Percentiles rank a stretch among this genome's conserved stretches.
Conservation (phyloP, 192 early-diverging fungal genomes). For the Backusella westeae region DNA sequence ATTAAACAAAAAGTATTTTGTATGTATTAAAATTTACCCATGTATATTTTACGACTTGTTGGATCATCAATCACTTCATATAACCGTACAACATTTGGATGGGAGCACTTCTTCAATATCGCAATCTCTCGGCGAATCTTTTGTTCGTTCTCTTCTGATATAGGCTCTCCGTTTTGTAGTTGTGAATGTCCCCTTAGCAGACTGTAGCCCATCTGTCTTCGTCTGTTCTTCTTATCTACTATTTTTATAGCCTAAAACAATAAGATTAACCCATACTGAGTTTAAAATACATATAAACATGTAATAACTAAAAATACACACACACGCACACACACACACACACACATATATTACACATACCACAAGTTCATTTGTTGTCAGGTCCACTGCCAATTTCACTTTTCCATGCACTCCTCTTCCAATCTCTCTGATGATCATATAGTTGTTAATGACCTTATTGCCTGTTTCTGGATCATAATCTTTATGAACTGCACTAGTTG, state of each 20-base stretch:
- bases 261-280: not conserved
- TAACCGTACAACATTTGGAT: slow-evolving; percentile 89
- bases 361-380: slow-evolving; percentile 72
- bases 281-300: not conserved
- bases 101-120: slow-evolving; percentile 94
- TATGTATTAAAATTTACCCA: slow-evolving; percentile 47
- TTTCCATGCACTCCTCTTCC: slow-evolving; percentile 96
- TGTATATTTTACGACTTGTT: slow-evolving; percentile 85
- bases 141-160: slow-evolving; percentile 54
- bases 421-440: slow-evolving; percentile 87
- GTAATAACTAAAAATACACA: too few species aligned
- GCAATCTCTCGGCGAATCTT: slow-evolving; percentile 95
- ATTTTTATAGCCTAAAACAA: slow-evolving; percentile 65
- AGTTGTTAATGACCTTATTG: slow-evolving; percentile 95
- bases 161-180: slow-evolving; percentile 25
- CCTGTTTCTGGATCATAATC: slow-evolving; percentile 85
- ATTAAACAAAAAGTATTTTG: slow-evolving; percentile 2
- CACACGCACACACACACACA: not conserved
- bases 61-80: slow-evolving; percentile 97
- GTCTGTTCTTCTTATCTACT: slow-evolving; percentile 61
- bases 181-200: slow-evolving; percentile 26
- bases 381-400: slow-evolving; percentile 86
- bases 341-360: slow-evolving; percentile 33
- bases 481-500: slow-evolving; percentile 63
- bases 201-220: slow-evolving; percentile 39